phyloP scores from a whole-genome alignment of 2,329 filamentous ascomycete genomes.

The Alternaria viburni region DNA sequence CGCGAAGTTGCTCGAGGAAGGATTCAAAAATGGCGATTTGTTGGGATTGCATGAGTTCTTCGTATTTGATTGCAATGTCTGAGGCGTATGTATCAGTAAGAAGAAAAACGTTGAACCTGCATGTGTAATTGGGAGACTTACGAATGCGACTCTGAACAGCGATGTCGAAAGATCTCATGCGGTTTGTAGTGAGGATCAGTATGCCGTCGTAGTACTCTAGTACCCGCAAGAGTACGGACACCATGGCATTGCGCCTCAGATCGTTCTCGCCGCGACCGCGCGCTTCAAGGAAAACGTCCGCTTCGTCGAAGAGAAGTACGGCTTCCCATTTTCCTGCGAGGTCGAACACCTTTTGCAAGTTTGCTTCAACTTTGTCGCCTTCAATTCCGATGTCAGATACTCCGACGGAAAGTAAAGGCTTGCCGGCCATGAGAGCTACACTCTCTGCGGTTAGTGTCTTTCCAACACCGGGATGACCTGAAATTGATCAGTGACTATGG shows the following conservation, averaged over 20 bases:
- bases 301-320: slow-evolving; percentile 2
- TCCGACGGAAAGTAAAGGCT: not conserved
- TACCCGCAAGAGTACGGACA: slow-evolving; percentile 15
- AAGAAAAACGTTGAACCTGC: no score
- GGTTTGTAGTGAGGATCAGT: slow-evolving; percentile 54
- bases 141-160: not conserved
- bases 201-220: slow-evolving; percentile 41
- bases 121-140: not conserved
- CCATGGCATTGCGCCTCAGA: slow-evolving; percentile 25
- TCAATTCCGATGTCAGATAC: not conserved
- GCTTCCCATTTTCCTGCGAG: not conserved
- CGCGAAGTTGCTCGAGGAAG: not conserved
- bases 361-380: not conserved
- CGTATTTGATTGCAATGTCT: not conserved
- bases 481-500: not conserved
- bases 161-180: slow-evolving; percentile 27
- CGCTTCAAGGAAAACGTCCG: slow-evolving; percentile 62
- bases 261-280: slow-evolving; percentile 41
- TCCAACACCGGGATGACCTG: not conserved
- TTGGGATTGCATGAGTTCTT: not conserved
- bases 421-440: not conserved
- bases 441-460: not conserved
- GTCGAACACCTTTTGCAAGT: not conserved
- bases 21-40: not conserved
- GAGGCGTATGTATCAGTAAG: not conserved